These are phyloP conservation scores for Phaeosphaeriaceae sp. DNA, from an alignment of 2,329 filamentous ascomycete genomes.

Conservation along the genomic window DNA sequence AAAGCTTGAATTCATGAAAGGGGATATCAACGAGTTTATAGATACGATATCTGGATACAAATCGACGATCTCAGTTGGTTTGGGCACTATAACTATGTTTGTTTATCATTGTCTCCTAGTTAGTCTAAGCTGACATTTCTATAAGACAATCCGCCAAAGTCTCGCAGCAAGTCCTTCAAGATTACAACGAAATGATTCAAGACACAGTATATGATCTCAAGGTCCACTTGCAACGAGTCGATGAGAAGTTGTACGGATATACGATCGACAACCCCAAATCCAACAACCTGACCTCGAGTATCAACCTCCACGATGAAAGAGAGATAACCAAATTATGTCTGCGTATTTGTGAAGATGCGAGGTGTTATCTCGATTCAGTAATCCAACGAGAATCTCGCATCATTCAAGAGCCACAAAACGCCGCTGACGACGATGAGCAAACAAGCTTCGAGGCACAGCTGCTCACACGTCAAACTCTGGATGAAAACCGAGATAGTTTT, in stretches of 20 bases:
- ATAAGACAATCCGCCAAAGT: slow-evolving; percentile 10
- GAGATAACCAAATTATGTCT: slow-evolving; percentile 10
- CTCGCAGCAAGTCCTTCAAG: slow-evolving; percentile 3
- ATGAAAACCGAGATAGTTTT: slow-evolving; percentile 1
- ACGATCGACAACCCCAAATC: not conserved
- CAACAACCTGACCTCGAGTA: not conserved
- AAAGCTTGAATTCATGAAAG: slow-evolving; percentile 15
- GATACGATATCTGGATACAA: slow-evolving; percentile 15
- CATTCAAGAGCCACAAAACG: not conserved
- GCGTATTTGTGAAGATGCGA: slow-evolving; percentile 11
- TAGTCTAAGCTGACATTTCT: slow-evolving; percentile 1
- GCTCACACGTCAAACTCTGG: slow-evolving; percentile 2
- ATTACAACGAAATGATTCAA: slow-evolving; percentile 15
- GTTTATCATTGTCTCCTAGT: not conserved
- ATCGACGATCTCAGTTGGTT: slow-evolving; percentile 11
- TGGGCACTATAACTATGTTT: slow-evolving; percentile 10
- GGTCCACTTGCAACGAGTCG: slow-evolving; percentile 8
- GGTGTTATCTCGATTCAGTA: slow-evolving; percentile 5
- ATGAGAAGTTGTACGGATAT: slow-evolving; percentile 6
- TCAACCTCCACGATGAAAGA: slow-evolving; percentile 10
- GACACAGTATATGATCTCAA: slow-evolving; percentile 10
- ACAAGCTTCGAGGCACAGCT: not conserved
- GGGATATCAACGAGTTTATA: slow-evolving; percentile 15
- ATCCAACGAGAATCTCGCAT: no score
- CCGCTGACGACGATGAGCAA: not conserved